A percentile compares a stretch with the other conserved stretches of the same genome.
phyloP scores from a whole-genome alignment of 371 early-diverging fungal species.

The Circinella minor region DNA sequence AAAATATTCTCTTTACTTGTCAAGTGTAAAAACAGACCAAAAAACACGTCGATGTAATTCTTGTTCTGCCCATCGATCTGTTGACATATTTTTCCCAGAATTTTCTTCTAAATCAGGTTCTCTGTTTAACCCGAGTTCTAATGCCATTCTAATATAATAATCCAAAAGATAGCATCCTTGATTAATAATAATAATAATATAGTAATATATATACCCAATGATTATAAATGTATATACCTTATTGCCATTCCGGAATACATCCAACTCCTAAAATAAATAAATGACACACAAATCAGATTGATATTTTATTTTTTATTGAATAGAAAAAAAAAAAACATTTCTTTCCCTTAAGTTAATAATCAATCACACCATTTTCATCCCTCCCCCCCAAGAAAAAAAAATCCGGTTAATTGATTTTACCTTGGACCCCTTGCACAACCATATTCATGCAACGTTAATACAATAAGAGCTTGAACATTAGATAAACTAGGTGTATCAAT shows the following conservation, averaged over 20 bases:
- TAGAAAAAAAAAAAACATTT: no score
- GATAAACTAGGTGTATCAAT: slow-evolving; percentile 58
- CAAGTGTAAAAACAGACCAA: slow-evolving; percentile 54
- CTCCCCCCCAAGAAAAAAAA: no score
- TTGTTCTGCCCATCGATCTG: slow-evolving; percentile 49
- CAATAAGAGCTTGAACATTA: slow-evolving; percentile 56
- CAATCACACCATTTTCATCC: no score
- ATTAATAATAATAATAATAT: no score
- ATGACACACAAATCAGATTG: not conserved
- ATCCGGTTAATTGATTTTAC: slow-evolving; percentile 7
- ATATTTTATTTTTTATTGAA: not conserved
- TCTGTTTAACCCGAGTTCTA: slow-evolving; percentile 57
- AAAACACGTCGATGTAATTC: slow-evolving; percentile 57
- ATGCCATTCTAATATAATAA: slow-evolving; percentile 40
- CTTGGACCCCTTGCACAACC: slow-evolving; percentile 67
- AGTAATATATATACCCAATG: no score
- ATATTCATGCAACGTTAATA: slow-evolving; percentile 63
- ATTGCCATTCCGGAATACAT: slow-evolving; percentile 68
- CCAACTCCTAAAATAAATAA: slow-evolving; percentile 48
- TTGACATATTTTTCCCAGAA: slow-evolving; percentile 11
- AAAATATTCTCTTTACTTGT: slow-evolving; percentile 39
- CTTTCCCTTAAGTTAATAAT: no score
- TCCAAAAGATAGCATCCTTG: no score
- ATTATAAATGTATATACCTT: slow-evolving; percentile 16
- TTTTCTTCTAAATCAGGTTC: slow-evolving; percentile 40